phyloP scores from a whole-genome alignment of 2,329 filamentous ascomycete genomes.

The Cadophora gregata region DNA sequence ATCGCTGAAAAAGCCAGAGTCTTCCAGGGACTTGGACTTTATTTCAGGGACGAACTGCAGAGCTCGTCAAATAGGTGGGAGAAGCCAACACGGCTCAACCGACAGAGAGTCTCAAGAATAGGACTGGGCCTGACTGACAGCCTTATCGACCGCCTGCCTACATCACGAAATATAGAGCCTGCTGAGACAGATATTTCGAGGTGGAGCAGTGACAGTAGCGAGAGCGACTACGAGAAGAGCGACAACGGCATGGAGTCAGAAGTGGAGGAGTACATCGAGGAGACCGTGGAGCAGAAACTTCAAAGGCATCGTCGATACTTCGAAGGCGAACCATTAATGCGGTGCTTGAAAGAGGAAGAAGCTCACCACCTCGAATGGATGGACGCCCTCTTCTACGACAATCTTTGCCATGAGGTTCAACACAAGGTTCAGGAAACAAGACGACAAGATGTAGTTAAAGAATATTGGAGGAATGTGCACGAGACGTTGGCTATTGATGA shows the following conservation, averaged over 20 bases:
- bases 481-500: constrained; percentile 11
- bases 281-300: constrained; percentile 28
- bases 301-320: constrained; percentile 31
- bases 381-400: constrained; percentile 18
- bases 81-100: no score
- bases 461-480: constrained; percentile 20
- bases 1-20: not conserved
- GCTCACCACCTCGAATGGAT: constrained; percentile 16
- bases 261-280: constrained; percentile 6
- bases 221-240: not conserved
- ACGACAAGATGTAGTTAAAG: not conserved
- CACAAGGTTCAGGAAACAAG: constrained; percentile 10
- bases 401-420: constrained; percentile 29
- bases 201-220: constrained; percentile 17
- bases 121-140: not conserved
- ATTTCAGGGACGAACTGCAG: not conserved
- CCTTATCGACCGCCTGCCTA: not conserved
- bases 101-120: no score
- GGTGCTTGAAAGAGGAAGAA: constrained; percentile 28
- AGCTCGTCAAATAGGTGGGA: not conserved
- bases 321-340: constrained; percentile 27
- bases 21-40: not conserved
- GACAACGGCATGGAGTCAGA: not conserved
- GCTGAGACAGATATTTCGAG: not conserved
- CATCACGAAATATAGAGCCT: not conserved